A percentile compares a stretch with the other conserved stretches of the same genome.
Evolutionary conservation across 164 flowering plant genomes (phyloP).

Genomic region (Paratinospora sagittata): DNA sequence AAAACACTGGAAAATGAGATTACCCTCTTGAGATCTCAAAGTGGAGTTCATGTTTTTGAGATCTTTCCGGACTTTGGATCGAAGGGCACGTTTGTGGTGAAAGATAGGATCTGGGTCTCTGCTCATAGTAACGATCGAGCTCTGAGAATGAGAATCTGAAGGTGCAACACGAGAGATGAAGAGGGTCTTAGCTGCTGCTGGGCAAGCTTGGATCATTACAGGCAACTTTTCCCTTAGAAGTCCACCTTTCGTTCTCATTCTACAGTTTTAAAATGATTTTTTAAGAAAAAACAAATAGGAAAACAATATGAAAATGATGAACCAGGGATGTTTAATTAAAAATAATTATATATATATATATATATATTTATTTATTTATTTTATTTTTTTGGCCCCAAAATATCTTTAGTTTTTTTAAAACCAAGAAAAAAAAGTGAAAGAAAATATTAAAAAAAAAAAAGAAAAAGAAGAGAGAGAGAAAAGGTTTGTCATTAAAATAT

Average conservation of each 20-base stretch:
- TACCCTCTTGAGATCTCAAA: constrained; percentile 30
- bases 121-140: constrained; percentile 20
- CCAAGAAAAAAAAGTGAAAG: too few species aligned
- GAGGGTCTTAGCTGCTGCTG: constrained; percentile 13
- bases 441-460: too few species aligned
- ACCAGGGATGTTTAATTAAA: neutral
- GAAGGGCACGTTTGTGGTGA: constrained; percentile 53
- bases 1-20: too few species aligned
- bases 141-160: neutral
- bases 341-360: too few species aligned
- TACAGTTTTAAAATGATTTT: neutral
- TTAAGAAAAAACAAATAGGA: too few species aligned
- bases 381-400: too few species aligned
- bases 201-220: constrained; percentile 13
- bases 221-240: constrained; percentile 4
- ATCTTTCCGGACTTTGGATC: constrained; percentile 52
- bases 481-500: too few species aligned
- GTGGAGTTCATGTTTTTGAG: constrained; percentile 67
- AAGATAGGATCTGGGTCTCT: constrained; percentile 27
- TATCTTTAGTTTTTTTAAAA: too few species aligned
- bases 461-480: too few species aligned
- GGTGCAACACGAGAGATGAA: constrained; percentile 10
- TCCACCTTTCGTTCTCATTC: neutral
- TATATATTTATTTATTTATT: too few species aligned
- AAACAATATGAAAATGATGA: neutral